A percentile compares a stretch with the other conserved stretches of the same genome.
Conservation (phyloP, 2,329 filamentous ascomycete genomes). For the Spiromastix sp. region DNA sequence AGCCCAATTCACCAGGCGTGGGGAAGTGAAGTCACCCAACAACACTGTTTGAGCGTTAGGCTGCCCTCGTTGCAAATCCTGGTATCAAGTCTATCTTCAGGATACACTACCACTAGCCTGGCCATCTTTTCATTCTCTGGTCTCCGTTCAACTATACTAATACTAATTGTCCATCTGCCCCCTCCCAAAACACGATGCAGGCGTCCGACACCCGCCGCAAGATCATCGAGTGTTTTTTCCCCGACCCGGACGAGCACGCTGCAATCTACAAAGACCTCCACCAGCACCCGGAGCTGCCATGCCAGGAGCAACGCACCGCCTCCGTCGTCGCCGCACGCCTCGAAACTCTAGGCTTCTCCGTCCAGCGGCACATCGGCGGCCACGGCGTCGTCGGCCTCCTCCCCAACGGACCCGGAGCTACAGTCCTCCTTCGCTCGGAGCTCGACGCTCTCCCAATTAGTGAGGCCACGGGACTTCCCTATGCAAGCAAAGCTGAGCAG, state of each 20-base stretch:
- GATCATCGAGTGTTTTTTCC: background rate
- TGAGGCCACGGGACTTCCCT: conserved; percentile 39
- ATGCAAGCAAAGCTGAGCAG: conserved; percentile 37
- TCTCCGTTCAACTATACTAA: background rate
- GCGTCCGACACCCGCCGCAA: background rate
- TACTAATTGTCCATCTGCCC: background rate
- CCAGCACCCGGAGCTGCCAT: conserved; percentile 48
- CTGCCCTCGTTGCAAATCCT: no score
- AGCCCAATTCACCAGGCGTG: no score
- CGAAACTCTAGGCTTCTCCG: conserved; percentile 8
- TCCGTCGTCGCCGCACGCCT: conserved; percentile 30
- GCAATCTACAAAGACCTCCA: conserved; percentile 49
- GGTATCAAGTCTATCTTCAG: background rate
- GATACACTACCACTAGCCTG: background rate
- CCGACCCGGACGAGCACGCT: background rate
- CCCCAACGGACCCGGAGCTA: conserved; percentile 33
- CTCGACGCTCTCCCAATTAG: conserved; percentile 41
- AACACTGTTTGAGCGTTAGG: no score
- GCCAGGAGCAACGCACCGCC: conserved; percentile 45
- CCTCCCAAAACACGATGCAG: background rate
- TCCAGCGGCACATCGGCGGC: conserved; percentile 37
- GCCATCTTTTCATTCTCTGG: background rate
- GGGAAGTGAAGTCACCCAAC: no score
- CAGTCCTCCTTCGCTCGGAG: conserved; percentile 39
- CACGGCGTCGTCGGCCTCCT: conserved; percentile 35